These are phyloP conservation scores for Saccharomycopsis oosterbeekiorum DNA, from an alignment of 805 yeast genomes.

Conservation along the genomic window DNA sequence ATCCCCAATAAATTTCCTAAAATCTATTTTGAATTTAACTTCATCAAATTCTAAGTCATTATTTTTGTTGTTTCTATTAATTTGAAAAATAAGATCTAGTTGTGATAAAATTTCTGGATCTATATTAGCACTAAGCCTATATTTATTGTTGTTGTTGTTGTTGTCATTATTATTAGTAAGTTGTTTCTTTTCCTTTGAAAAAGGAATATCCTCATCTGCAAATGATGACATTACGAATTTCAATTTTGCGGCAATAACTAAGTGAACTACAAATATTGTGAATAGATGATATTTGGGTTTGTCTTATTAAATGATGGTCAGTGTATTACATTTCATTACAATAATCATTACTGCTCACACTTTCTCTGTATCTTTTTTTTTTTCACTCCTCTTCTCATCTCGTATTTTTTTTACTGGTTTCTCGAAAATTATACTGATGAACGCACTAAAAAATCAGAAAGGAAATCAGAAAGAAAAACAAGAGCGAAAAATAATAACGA, in stretches of 20 bases:
- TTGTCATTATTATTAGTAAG: neutral
- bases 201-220: conserved; percentile 3
- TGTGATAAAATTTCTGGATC: conserved; percentile 2
- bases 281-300: neutral
- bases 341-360: neutral
- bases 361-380: neutral
- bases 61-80: neutral
- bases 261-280: neutral
- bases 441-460: neutral
- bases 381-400: neutral
- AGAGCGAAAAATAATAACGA: neutral
- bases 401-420: neutral
- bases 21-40: neutral
- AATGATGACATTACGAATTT: neutral
- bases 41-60: neutral
- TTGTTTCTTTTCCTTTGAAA: conserved; percentile 3
- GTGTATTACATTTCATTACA: neutral
- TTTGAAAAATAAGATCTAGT: neutral
- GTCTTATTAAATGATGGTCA: neutral
- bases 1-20: conserved; percentile 8
- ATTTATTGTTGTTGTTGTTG: conserved; percentile 1
- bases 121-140: conserved; percentile 1
- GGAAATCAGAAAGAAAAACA: neutral
- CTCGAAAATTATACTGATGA: neutral
- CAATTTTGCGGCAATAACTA: neutral